Conservation (phyloP, 164 flowering plant genomes). For the Annona squamosa region DNA sequence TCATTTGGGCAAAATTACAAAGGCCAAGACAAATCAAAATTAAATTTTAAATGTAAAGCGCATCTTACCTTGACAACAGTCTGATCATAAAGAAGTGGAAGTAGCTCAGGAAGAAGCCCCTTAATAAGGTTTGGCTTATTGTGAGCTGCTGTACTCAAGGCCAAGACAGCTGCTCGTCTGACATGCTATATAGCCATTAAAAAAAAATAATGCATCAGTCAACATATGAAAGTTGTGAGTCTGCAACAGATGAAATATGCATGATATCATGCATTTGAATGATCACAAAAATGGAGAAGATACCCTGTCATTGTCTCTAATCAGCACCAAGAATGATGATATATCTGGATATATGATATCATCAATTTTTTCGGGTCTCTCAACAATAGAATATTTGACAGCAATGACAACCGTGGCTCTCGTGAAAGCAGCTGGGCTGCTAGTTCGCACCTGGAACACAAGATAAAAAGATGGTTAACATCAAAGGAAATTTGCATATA, state of each 20-base stretch:
- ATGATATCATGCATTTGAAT: background rate
- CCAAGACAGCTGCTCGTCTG: conserved; percentile 96
- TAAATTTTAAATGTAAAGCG: background rate
- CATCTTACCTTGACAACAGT: conserved; percentile 82
- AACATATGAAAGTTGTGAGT: background rate
- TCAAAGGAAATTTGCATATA: background rate
- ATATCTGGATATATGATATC: conserved; percentile 81
- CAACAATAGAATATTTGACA: conserved; percentile 90
- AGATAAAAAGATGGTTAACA: conserved; percentile 3
- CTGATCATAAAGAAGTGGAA: conserved; percentile 96
- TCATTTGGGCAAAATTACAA: no score
- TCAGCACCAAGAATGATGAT: conserved; percentile 88
- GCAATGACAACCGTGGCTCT: conserved; percentile 96
- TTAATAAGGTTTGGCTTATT: conserved; percentile 94
- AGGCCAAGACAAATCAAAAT: no score
- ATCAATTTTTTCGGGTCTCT: conserved; percentile 92
- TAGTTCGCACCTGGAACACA: conserved; percentile 54
- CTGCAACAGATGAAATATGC: background rate
- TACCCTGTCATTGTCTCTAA: conserved; percentile 91
- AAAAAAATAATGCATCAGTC: no score
- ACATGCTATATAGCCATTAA: conserved; percentile 66
- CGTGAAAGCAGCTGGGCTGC: conserved; percentile 85
- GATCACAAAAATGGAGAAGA: conserved; percentile 5
- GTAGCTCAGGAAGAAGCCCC: conserved; percentile 79
- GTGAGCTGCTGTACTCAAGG: conserved; percentile 96